Evolutionary conservation across 345 rosid species (phyloP).

Genomic region (Sapria himalayana): DNA sequence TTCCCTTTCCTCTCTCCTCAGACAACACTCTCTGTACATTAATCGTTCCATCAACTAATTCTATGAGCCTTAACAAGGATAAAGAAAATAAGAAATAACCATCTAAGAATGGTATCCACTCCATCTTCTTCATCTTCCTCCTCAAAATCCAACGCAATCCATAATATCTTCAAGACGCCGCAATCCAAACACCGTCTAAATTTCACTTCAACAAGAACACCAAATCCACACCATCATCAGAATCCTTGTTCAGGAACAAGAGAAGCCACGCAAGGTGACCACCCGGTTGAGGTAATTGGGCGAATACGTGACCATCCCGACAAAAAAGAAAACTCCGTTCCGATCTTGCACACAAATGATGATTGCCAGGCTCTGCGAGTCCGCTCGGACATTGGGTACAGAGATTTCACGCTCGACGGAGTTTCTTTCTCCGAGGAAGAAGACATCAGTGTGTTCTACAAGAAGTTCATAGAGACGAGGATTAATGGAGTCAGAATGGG

Average conservation of each 20-base stretch:
- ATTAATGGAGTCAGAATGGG: slow-evolving; percentile 66
- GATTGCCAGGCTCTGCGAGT: slow-evolving; percentile 43
- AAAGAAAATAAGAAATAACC: slow-evolving; percentile 1
- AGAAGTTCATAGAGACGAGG: slow-evolving; percentile 51
- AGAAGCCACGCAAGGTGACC: slow-evolving; percentile 38
- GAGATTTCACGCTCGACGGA: slow-evolving; percentile 80
- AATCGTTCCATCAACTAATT: not conserved
- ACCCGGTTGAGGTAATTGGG: slow-evolving; percentile 80
- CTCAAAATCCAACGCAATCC: slow-evolving; percentile 22
- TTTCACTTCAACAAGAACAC: slow-evolving; percentile 22
- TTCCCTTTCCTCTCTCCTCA: not conserved
- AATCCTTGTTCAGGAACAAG: slow-evolving; percentile 20
- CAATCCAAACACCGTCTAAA: slow-evolving; percentile 53
- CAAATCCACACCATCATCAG: slow-evolving; percentile 20
- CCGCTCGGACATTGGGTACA: slow-evolving; percentile 70
- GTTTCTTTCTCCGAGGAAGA: slow-evolving; percentile 67
- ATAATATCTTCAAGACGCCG: slow-evolving; percentile 27
- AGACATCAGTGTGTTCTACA: slow-evolving; percentile 51
- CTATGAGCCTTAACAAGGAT: not conserved
- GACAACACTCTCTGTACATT: not conserved
- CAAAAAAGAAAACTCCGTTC: slow-evolving; percentile 29
- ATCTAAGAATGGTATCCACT: not conserved
- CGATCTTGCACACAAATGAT: slow-evolving; percentile 38
- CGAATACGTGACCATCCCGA: slow-evolving; percentile 54
- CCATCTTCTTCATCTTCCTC: slow-evolving; percentile 25